Conservation (phyloP, 441 rosid genomes). For the Monsonia emarginata region DNA sequence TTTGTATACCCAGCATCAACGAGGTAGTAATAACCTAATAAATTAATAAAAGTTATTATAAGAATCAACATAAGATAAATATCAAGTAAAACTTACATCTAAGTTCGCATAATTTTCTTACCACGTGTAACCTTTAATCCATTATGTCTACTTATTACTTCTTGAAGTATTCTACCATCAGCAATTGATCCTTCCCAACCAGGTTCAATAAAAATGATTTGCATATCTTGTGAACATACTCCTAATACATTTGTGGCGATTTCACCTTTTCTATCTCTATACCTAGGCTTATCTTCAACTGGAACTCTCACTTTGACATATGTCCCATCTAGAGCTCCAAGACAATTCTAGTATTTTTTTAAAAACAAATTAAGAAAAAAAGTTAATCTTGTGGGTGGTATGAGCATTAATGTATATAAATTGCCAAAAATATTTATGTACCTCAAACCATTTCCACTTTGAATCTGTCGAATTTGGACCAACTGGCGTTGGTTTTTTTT, state of each 20-base stretch:
- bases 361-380: not conserved
- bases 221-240: not conserved
- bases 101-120: not conserved
- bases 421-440: not conserved
- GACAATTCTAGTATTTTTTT: not conserved
- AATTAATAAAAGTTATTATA: not conserved
- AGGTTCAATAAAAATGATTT: constrained; percentile 3
- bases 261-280: not conserved
- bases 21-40: constrained; percentile 9
- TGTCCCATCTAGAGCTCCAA: constrained; percentile 17
- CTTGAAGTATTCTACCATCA: constrained; percentile 4
- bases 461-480: not conserved
- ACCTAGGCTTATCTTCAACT: not conserved
- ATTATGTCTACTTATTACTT: constrained; percentile 9
- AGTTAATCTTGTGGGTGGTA: not conserved
- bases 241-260: constrained; percentile 4
- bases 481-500: not conserved
- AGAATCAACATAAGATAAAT: not conserved
- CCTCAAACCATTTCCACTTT: constrained; percentile 15
- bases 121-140: constrained; percentile 6
- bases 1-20: constrained; percentile 15
- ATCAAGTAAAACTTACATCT: not conserved
- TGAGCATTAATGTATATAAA: too few relatives aligned
- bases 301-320: not conserved
- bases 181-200: constrained; percentile 13